These are phyloP conservation scores for Arthrobotrys sinensis DNA, from an alignment of 2,329 filamentous ascomycete genomes.

Conservation along the genomic window DNA sequence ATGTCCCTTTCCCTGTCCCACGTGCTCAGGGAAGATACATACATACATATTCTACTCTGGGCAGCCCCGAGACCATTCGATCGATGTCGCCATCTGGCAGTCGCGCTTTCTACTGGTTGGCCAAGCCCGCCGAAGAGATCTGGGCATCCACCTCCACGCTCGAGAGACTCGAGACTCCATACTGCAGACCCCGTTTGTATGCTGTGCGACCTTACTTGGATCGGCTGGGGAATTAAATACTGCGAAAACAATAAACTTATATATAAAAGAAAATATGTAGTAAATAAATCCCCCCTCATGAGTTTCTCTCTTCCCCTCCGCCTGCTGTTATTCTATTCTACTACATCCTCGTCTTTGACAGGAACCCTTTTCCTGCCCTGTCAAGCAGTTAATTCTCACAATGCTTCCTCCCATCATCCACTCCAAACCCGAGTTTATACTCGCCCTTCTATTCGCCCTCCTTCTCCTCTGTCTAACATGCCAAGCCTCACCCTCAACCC, in stretches of 20 bases:
- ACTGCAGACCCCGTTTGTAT: background rate
- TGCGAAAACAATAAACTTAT: no score
- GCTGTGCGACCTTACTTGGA: background rate
- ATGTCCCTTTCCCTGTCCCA: background rate
- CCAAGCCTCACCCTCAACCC: slow-evolving; percentile 20
- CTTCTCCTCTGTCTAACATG: slow-evolving; percentile 13
- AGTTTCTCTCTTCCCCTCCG: no score
- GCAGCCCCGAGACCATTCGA: background rate
- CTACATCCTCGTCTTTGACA: no score
- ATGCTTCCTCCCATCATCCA: background rate
- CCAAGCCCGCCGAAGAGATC: slow-evolving; percentile 10
- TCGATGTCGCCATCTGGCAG: slow-evolving; percentile 43
- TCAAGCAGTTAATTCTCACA: background rate
- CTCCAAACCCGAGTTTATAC: background rate
- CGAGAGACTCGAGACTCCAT: slow-evolving; percentile 4
- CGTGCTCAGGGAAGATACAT: background rate
- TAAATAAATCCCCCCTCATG: no score
- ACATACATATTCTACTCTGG: no score
- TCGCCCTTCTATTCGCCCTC: background rate
- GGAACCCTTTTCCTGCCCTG: no score
- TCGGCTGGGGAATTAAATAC: no score
- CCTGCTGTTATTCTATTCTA: no score
- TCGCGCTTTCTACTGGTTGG: slow-evolving; percentile 25
- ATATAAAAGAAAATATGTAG: no score
- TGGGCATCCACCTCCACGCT: slow-evolving; percentile 18